Base-by-base conservation (phyloP, 1,139 yeast genomes). In the Dujonia santamariae region DNA sequence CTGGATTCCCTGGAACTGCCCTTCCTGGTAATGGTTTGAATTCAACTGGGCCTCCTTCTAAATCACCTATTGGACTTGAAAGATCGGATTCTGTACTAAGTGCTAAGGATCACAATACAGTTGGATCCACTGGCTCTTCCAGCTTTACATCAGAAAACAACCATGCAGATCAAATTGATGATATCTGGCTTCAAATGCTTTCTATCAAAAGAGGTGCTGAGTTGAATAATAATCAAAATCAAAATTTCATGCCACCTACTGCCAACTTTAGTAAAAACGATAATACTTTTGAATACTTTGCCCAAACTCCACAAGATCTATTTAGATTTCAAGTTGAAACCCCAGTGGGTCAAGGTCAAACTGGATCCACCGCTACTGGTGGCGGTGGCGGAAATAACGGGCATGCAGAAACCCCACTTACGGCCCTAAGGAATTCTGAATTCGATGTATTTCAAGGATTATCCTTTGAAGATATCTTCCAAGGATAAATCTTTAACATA, bases 111-210 rank as follows among this genome's bases (percentile, higher is more conserved):
- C 17, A 26, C 2, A 21, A 28, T n/a, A 24, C 38, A 5, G 29
- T 26, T 6, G 28, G 19, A 4, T 21, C 26, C 18, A 33, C 30
- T 12, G 36, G 19, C 21, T 14, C 36, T 5, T 36, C 35, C 20
- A 25, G 45, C 27, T 11, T 25, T 7, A 34, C 41, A 7, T 47
- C 47, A 9, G 40, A 22, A 7, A 24, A 21, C 32, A 11, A 7
- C 13, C 13, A 15, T 6, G 13, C 11, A n/a, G 30, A 40, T 20
- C 40, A 39, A 18, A 44, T 57, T 31, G 64, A 59, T 39, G 44
- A 47, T 15, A 40, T 58, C 28, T 59, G 64, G 64, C 35, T 59
- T 28, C 59, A 51, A 35, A 55, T 58, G 59, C 50, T 59, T 54
- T 44, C 54, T 16, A 38, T 47, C 31, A 51, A 50, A 37, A 47